Evolutionary conservation across 2,329 filamentous ascomycete genomes (phyloP).

Genomic region (Epichloe coenophiala): DNA sequence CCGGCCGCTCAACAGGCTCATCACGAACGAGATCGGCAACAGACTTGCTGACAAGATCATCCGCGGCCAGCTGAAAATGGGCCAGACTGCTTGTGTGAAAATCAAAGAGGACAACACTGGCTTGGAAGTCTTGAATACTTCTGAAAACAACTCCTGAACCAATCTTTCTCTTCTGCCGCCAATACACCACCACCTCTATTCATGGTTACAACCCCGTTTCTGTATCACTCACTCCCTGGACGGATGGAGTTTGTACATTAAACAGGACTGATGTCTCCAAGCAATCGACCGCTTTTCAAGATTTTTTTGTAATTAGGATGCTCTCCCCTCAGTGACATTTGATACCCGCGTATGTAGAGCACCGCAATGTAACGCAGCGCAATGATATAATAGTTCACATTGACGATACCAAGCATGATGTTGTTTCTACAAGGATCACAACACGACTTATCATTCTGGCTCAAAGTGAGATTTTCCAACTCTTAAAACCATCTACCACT

Average conservation of each 20-base stretch:
- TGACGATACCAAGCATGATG: not conserved
- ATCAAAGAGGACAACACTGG: conserved; percentile 50
- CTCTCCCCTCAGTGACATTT: not conserved
- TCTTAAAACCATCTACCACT: too few relatives aligned
- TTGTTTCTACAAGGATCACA: too few relatives aligned
- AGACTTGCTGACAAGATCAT: conserved; percentile 86
- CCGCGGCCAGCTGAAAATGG: conserved; percentile 62
- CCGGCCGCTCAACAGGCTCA: conserved; percentile 78
- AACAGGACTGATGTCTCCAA: not conserved
- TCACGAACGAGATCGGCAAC: conserved; percentile 82
- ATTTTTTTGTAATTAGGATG: not conserved
- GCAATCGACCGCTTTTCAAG: too few relatives aligned
- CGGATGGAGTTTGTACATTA: not conserved
- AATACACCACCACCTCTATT: too few relatives aligned
- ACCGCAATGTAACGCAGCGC: not conserved
- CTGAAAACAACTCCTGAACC: conserved; percentile 4
- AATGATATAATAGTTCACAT: not conserved
- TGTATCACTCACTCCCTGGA: too few relatives aligned
- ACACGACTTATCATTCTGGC: not conserved
- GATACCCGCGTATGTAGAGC: not conserved
- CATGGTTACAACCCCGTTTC: too few relatives aligned
- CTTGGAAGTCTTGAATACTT: conserved; percentile 32
- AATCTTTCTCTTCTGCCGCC: too few relatives aligned
- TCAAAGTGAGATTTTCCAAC: too few relatives aligned
- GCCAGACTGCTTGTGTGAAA: conserved; percentile 57